Conservation (phyloP, 352 stramenopile species). For the Peronospora farinosa region DNA sequence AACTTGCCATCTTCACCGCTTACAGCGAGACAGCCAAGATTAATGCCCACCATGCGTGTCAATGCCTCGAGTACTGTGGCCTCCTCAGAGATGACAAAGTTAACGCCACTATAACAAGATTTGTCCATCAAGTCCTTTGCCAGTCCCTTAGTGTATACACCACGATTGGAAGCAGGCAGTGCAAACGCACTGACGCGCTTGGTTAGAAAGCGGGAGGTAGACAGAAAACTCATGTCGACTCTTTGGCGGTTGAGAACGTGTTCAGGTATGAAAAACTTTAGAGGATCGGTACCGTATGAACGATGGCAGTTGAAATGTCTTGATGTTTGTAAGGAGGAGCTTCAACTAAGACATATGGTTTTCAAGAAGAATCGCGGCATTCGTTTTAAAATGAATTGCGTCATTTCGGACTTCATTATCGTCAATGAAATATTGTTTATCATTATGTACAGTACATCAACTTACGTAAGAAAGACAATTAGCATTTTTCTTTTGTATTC, state of each 20-base stretch:
- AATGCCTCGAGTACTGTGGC: slow-evolving; percentile 91
- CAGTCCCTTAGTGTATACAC: slow-evolving; percentile 74
- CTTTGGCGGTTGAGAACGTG: background rate
- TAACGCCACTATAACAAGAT: slow-evolving; percentile 91
- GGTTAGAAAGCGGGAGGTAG: slow-evolving; percentile 16
- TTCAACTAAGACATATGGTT: slow-evolving; percentile 12
- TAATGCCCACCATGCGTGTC: slow-evolving; percentile 92
- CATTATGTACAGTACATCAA: too few relatives aligned
- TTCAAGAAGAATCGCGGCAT: too few relatives aligned
- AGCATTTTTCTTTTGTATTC: too few relatives aligned
- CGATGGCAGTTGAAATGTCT: slow-evolving; percentile 3
- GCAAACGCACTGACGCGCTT: slow-evolving; percentile 15
- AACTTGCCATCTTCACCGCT: slow-evolving; percentile 86
- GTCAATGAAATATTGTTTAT: too few relatives aligned
- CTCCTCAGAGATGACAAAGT: slow-evolving; percentile 92
- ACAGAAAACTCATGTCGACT: slow-evolving; percentile 22
- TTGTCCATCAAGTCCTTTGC: slow-evolving; percentile 90
- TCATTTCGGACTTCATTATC: too few relatives aligned
- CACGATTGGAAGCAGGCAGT: slow-evolving; percentile 17
- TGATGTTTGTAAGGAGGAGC: slow-evolving; percentile 9
- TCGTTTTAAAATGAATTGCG: too few relatives aligned
- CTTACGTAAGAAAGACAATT: too few relatives aligned
- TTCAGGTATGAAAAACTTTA: slow-evolving; percentile 5
- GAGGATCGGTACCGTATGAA: slow-evolving; percentile 1
- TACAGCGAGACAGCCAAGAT: slow-evolving; percentile 88